Percentiles rank a stretch among this genome's conserved stretches.
These are phyloP conservation scores for Dendrobium chrysotoxum DNA, from an alignment of 106 monocot genomes.

Conservation along the genomic window DNA sequence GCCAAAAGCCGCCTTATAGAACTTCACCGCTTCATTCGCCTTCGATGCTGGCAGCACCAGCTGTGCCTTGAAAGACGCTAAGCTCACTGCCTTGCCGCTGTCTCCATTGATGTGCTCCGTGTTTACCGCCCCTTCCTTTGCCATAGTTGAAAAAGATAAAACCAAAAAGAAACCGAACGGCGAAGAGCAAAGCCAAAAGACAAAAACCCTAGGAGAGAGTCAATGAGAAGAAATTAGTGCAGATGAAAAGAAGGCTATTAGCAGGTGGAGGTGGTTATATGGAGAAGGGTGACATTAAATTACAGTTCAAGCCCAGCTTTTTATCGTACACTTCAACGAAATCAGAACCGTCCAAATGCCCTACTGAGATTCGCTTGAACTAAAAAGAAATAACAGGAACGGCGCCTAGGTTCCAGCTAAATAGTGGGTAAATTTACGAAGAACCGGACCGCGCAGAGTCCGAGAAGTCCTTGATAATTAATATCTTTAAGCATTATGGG, in stretches of 20 bases:
- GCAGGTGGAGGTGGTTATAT: not conserved
- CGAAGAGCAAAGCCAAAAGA: not conserved
- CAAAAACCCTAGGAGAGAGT: constrained; percentile 2
- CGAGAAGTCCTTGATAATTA: too few species aligned
- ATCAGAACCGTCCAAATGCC: not conserved
- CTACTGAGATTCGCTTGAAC: not conserved
- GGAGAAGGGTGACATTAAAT: not conserved
- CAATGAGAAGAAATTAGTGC: too few species aligned
- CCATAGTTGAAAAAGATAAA: not conserved
- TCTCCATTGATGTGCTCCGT: constrained; percentile 18
- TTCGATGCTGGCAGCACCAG: constrained; percentile 32
- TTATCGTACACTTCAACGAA: not conserved
- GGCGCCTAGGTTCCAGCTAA: too few species aligned
- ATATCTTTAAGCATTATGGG: too few species aligned
- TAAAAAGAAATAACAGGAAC: not conserved
- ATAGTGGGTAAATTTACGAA: too few species aligned
- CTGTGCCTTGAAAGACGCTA: constrained; percentile 27
- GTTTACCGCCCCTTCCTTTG: not conserved
- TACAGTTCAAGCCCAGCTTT: not conserved
- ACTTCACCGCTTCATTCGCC: constrained; percentile 47
- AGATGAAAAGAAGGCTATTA: too few species aligned
- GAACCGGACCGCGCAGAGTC: too few species aligned
- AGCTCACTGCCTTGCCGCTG: constrained; percentile 6
- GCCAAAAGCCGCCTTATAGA: constrained; percentile 27
- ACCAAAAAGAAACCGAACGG: not conserved